Percentiles rank a stretch among this genome's conserved stretches.
Conservation (phyloP, 169 alveolate species). For the Plasmodium vinckei region DNA sequence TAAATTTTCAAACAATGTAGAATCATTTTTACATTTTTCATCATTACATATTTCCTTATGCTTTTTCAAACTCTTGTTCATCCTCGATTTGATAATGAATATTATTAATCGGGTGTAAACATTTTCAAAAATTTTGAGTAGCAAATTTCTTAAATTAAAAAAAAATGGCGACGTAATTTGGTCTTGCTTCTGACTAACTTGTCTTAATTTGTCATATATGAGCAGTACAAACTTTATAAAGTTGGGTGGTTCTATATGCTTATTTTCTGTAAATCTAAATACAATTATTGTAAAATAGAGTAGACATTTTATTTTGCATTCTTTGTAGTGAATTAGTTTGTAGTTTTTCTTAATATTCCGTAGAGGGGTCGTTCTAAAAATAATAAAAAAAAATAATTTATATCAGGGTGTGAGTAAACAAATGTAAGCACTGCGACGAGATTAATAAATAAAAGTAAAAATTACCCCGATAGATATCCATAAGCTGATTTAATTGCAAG, state of each 20-base stretch:
- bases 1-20: background rate
- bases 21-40: background rate
- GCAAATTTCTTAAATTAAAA: conserved; percentile 5
- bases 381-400: background rate
- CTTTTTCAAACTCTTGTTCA: background rate
- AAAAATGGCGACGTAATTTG: conserved; percentile 4
- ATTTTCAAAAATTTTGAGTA: conserved; percentile 24
- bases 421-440: too few species aligned
- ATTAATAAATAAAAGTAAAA: too few species aligned
- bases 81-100: conserved; percentile 16
- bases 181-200: background rate
- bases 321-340: conserved; percentile 21
- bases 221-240: conserved; percentile 16
- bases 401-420: background rate
- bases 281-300: conserved; percentile 15
- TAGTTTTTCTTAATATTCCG: conserved; percentile 8
- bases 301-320: conserved; percentile 16
- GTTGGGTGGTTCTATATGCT: background rate
- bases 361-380: background rate
- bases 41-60: conserved; percentile 1
- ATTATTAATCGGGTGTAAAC: conserved; percentile 23
- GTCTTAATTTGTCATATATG: conserved; percentile 9
- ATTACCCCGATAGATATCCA: conserved; percentile 14
- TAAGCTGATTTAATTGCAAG: background rate
- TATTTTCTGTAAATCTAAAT: conserved; percentile 18